These are phyloP conservation scores for Metroxylon sagu DNA, from an alignment of 176 grass and related monocot genomes.

Conservation along the genomic window DNA sequence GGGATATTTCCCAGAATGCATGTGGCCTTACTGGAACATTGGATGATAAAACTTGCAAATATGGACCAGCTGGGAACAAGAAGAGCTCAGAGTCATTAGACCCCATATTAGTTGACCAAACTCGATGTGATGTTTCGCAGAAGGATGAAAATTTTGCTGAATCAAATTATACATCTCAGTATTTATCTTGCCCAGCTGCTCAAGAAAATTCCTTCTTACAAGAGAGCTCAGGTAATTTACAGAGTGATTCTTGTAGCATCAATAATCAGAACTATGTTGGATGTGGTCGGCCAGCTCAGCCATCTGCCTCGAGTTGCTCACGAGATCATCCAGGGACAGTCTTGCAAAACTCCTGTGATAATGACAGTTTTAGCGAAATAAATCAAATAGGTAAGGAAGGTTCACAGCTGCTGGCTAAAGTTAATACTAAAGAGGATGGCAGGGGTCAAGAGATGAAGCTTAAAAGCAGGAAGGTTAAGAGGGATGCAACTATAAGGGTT, in stretches of 20 bases:
- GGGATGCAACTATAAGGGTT: slow-evolving; percentile 83
- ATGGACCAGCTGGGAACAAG: background rate
- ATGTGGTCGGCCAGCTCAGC: background rate
- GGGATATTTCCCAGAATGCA: background rate
- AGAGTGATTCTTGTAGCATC: background rate
- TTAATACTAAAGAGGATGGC: slow-evolving; percentile 23
- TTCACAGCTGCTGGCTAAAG: slow-evolving; percentile 30
- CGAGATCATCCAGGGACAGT: background rate
- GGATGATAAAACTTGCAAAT: background rate
- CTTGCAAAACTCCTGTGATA: background rate
- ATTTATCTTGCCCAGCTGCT: too few species aligned
- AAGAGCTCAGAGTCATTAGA: background rate
- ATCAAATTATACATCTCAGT: background rate
- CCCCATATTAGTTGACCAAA: background rate
- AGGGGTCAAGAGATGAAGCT: slow-evolving; percentile 29
- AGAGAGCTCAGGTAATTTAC: background rate
- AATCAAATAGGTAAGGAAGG: slow-evolving; percentile 20
- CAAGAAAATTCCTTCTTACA: background rate
- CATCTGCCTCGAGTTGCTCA: background rate
- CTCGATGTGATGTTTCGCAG: background rate
- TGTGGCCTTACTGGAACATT: background rate
- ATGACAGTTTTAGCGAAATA: background rate
- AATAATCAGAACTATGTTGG: background rate
- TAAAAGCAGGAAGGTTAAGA: slow-evolving; percentile 47
- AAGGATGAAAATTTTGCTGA: slow-evolving; percentile 1